A percentile compares a stretch with the other conserved stretches of the same genome.
These are phyloP conservation scores for Rubroboletus satanas DNA, from an alignment of 768 basidiomycete species.

Conservation along the genomic window DNA sequence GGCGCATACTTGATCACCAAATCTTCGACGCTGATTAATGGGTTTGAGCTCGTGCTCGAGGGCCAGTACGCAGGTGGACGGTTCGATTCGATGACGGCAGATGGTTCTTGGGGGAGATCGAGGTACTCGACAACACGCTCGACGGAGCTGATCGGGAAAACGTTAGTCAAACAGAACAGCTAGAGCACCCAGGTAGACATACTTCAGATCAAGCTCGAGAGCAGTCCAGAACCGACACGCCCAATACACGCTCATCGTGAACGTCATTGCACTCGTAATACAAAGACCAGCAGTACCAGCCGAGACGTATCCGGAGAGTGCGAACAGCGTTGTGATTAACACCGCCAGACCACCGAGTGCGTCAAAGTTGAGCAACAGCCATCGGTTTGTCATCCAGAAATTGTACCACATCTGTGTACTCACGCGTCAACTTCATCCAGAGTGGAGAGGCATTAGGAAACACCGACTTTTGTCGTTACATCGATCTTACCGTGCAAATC, in stretches of 20 bases:
- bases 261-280: slow-evolving; percentile 71
- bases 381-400: slow-evolving; percentile 89
- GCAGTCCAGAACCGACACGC: slow-evolving; percentile 48
- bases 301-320: slow-evolving; percentile 56
- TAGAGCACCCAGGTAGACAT: slow-evolving; percentile 24
- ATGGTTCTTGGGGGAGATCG: slow-evolving; percentile 83
- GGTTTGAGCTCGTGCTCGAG: slow-evolving; percentile 56
- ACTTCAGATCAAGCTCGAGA: slow-evolving; percentile 76
- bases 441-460: neutral
- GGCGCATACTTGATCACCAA: slow-evolving; percentile 80
- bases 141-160: slow-evolving; percentile 54
- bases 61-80: slow-evolving; percentile 94
- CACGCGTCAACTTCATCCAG: neutral
- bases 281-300: slow-evolving; percentile 67
- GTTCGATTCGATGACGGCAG: slow-evolving; percentile 64
- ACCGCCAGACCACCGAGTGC: slow-evolving; percentile 68
- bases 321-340: slow-evolving; percentile 71
- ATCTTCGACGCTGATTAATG: slow-evolving; percentile 67
- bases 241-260: slow-evolving; percentile 52
- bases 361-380: slow-evolving; percentile 84
- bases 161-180: slow-evolving; percentile 4
- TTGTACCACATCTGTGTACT: slow-evolving; percentile 65
- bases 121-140: slow-evolving; percentile 92
- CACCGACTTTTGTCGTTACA: slow-evolving; percentile 63
- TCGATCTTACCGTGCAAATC: slow-evolving; percentile 72